Percentiles rank a stretch among this genome's conserved stretches.
phyloP scores from a whole-genome alignment of 257 asterid species.

The Paraleonurus japonicus region DNA sequence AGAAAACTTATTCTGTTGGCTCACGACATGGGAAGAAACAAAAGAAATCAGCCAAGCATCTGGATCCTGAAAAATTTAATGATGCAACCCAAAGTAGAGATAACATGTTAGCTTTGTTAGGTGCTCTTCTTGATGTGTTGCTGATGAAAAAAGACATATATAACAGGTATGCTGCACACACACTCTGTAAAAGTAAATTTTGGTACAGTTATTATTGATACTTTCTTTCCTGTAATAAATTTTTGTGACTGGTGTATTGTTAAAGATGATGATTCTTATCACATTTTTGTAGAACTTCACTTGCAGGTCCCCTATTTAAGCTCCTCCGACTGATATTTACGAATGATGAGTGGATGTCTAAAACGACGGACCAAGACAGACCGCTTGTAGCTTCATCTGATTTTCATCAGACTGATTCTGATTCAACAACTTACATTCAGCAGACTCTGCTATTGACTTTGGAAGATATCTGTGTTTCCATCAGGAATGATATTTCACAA shows the following conservation, averaged over 20 bases:
- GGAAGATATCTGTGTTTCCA: constrained; percentile 72
- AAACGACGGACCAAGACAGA: constrained; percentile 38
- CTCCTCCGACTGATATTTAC: constrained; percentile 51
- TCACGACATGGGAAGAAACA: constrained; percentile 56
- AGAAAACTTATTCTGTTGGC: constrained; percentile 32
- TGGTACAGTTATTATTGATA: constrained; percentile 5
- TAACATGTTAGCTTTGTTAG: constrained; percentile 40
- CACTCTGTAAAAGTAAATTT: neutral
- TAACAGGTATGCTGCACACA: constrained; percentile 53
- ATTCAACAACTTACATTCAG: constrained; percentile 50
- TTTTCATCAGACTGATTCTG: constrained; percentile 38
- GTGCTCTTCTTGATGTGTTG: constrained; percentile 78
- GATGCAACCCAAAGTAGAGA: constrained; percentile 38
- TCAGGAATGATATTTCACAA: constrained; percentile 31
- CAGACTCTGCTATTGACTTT: constrained; percentile 65
- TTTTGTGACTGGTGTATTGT: constrained; percentile 8
- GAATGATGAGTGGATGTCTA: constrained; percentile 43
- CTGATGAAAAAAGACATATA: constrained; percentile 66
- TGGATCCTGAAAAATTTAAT: constrained; percentile 26
- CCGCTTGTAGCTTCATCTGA: constrained; percentile 34
- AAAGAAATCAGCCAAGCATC: constrained; percentile 40
- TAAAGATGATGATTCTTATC: constrained; percentile 24
- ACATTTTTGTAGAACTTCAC: constrained; percentile 55
- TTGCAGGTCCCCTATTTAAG: constrained; percentile 69
- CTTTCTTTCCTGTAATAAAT: neutral